Base-by-base conservation (phyloP, 2,329 filamentous ascomycete genomes). In the Aspergillus persii region DNA sequence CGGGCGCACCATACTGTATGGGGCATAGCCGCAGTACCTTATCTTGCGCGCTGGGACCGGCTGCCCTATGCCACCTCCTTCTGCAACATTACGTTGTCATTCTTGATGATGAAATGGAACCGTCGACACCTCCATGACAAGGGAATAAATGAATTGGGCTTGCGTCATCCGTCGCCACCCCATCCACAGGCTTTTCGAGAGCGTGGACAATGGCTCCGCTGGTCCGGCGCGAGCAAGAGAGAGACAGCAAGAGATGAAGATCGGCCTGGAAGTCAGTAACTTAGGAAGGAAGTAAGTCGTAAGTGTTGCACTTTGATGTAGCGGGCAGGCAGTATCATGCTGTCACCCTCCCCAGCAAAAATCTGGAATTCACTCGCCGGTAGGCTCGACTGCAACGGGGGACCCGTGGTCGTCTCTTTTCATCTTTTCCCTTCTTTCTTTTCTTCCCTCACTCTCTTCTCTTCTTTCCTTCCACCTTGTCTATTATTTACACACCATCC, bases 381-480 rank as follows among this genome's bases (percentile, higher is more conserved):
- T 12, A 36, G 33, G 31, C 9, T 47, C 18, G 26, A 27, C 27
- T 65, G 69, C 65, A 72, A 73, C 69, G 26, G 44, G 44, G 65
- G 62, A 68, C 61, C 64, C 67, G 62, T 64, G 64, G 39, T 31
- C 48, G 29, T 27, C 48, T 50, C 48, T 50, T 31, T 29, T 26
- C 26, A 23, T 36, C 33, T 36, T 36, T 15, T 8, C 33, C 15
- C 33, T 36, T 36, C 33, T 36, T 36, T 36, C 8, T 12, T 4
- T 48, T 36, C 23, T 53, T 36, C 15, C 8, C 33, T 4, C 39
- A 33, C 23, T 53, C 26, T 44, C 23, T 46, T 39, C 44, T 41
- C 50, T 41, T 41, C 36, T 26, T 31, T 49, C 36, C 39, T 50
- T 39, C 50, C 51, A 31, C 52, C 15, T 50, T 55, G 36, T 41